Base-by-base conservation (phyloP, 306 rosid species). In the Biancaea sappan region DNA sequence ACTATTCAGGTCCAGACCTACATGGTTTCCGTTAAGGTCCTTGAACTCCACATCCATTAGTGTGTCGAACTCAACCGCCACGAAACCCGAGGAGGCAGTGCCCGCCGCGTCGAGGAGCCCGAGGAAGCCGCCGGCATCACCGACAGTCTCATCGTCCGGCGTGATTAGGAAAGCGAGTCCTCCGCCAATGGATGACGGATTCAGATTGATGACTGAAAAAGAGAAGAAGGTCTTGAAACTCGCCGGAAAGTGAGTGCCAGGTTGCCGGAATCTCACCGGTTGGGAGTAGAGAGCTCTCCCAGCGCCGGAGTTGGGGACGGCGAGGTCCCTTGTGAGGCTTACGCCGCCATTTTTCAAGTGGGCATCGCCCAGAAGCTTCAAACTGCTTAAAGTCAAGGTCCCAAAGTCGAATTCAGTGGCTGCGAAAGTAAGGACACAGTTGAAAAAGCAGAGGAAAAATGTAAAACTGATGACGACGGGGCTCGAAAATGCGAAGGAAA, bases 11-110 rank as follows among this genome's bases (percentile, higher is more conserved):
- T 95, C 97, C 88, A 95, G 76, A 1, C 98, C 99, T 21, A 95
- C 99, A 72, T 95, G 99, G 82, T 95, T 95, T 8, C 99, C 93
- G n/a, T 95, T 95, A 72, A 88, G 83, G 78, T 95, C 99, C 48
- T 85, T 80, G 77, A 88, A 95, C 73, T 88, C 97, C 12, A 87
- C 93, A 83, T 95, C 98, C 99, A 92, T 92, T 0, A 95, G 85
- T 0, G 99, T 95, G 53, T 95, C 99, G 41, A 92, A 95, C 69
- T 95, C 99, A 11, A 95, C 96, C 22, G 98, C 99, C 51, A 95
- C 29, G 34, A 86, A 95, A 0, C 83, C 84, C 2, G n/a, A 4
- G 66, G 77, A 14, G 18, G 24, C 71, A 6, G 74, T 34, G 12
- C 69, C 78, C 2, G 38, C 52, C 3, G 64, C 73, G 16, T 28